Evolutionary conservation across 2,329 filamentous ascomycete genomes (phyloP), one percentile per base, ranked within the genome.

Genomic region (Clarireedia monteithiana): DNA sequence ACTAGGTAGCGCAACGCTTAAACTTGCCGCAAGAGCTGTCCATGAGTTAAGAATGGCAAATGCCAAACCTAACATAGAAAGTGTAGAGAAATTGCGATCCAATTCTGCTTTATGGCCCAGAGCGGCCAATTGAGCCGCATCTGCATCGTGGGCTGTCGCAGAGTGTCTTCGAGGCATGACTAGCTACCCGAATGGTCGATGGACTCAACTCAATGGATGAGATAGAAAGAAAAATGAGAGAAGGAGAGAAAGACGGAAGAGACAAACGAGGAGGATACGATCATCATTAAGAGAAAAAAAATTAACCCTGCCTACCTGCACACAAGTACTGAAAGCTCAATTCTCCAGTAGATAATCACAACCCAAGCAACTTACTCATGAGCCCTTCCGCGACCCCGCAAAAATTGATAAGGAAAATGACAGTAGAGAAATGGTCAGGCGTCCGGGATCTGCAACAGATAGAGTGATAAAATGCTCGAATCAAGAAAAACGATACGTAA

Each of bases 1-100:
- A 14, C 82, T 86, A 1, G 87, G 85, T 34, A 91, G 73, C 20
- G 82, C 81, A 5, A 85, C 72, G 14, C 60, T 63, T 23, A 68
- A 55, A 52, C 57, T 60, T 6, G 62, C 80, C 51, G 75, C 74
- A 4, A 83, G 67, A 3, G 79, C 80, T 6, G 77, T 80, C 80
- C 80, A 83, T 59, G 71, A 77, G 39, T 80, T 82, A 40, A 83
- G 75, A 48, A 83, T 78, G 50, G 74, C 77, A 67, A 83, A 83
- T 52, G 74, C 77, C 65, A 83, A 81, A 1, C 78, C 80, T 15
- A 83, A 71, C 77, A 83, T 83, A 44, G 79, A 77, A 38, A 82
- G 63, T 6, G 81, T 66, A 6, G 77, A 74, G 63, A 83, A 82
- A 24, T 73, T 77, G 5, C 80, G 75, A 62, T 80, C 79, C 60